Base-by-base conservation (phyloP, 306 rosid genomes). In the Acacia acuminata region DNA sequence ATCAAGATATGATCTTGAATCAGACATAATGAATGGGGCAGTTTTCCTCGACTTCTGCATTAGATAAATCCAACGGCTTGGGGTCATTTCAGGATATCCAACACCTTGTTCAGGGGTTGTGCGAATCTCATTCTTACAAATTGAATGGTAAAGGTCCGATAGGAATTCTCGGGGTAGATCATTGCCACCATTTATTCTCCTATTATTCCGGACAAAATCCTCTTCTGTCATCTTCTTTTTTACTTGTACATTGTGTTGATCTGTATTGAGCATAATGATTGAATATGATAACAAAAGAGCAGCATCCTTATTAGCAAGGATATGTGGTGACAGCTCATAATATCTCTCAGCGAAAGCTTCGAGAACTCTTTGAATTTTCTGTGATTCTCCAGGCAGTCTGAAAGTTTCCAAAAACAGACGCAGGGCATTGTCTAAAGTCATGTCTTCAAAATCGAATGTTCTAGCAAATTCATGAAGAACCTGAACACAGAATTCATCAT, bases 261-360 rank as follows among this genome's bases (percentile, higher is more conserved):
- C 98, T 83, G 99, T 95, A 65, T 95, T 95, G 32, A 95, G 99
- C 93, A 95, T 32, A 82, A 93, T 95, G 80, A 95, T 82, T 3
- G 99, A 92, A 87, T 96, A 94, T 16, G 99, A 92, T 69, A 94
- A 87, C 83, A 96, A 74, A 67, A 96, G 93, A 85, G 99, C 97
- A 81, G 98, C 98, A 82, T 96, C 99, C 93, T 90, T 94, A 86
- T 94, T 91, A 38, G 90, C 97, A 48, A 96, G 90, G 80, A 96
- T 85, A 56, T 80, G 90, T 44, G 93, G 94, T 13, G 97, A 91
- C 77, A 94, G 97, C 82, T 91, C 99, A 83, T 96, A 96, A 84
- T 90, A 92, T 94, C 98, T 94, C 88, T 96, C 99, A 22, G 99
- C 94, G 84, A 94, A 96, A 84, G 98, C 97, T 91, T 94, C 98